Base-by-base conservation (phyloP, 768 basidiomycete species). In the Lyophyllum atratum region DNA sequence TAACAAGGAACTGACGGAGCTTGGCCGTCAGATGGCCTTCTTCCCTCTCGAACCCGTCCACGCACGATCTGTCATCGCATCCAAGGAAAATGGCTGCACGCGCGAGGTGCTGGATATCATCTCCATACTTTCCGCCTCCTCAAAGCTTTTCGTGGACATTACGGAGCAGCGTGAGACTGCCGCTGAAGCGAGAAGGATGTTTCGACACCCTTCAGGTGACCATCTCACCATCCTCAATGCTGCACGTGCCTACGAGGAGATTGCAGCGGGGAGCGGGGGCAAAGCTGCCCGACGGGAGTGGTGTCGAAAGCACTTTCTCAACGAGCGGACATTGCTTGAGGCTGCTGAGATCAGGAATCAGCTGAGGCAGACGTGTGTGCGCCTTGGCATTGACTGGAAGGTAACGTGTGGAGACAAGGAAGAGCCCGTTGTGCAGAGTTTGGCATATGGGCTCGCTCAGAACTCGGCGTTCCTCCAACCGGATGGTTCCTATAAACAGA, bases 41-140 rank as follows among this genome's bases (percentile, higher is more conserved):
- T 93, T 95, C 67, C 97, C 97, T 2, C 82, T 97, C n/a, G 94
- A 98, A 62, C 94, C 96, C 1, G 74, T 84, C 29, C 82, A 87
- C 53, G 85, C 95, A 0, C 86, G 93, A 28, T 82, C 89, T 40
- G 73, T 98, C 29, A 75, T 98, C 52, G 89, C 90, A 14, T 91
- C 96, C 0, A 81, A 84, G 65, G 80, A 82, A 19, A 75, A 86
- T 52, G 82, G 80, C 1, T 98, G 93, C 74, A 84, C 89, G 0
- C 66, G 76, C 17, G 93, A 96, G 70, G 79, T 96, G 37, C 76
- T 98, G 62, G 86, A 90, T 64, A 89, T 98, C 63, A 77, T 98
- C 59, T 88, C 95, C 10, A 71, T 98, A 25, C 78, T 95, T 37
- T 91, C 92, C 11, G 80, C 89, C 3, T 90, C 90, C 0, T 89